A percentile compares a stretch with the other conserved stretches of the same genome.
These are phyloP conservation scores for Neurospora sp. DNA, from an alignment of 495 filamentous ascomycete genomes.

Conservation along the genomic window DNA sequence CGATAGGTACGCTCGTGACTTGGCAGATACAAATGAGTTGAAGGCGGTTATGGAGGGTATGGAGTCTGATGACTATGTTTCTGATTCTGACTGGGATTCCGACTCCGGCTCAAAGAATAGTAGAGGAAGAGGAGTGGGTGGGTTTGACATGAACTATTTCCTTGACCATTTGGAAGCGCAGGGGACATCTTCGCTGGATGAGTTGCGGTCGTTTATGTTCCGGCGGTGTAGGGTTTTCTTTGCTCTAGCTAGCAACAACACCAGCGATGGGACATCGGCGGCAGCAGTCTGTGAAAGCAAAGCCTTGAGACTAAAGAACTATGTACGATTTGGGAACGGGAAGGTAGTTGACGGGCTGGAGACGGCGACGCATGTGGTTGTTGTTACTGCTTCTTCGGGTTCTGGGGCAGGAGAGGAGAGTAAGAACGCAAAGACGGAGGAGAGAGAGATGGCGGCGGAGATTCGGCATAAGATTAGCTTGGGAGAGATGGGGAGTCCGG, in stretches of 20 bases:
- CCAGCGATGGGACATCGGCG: too few relatives aligned
- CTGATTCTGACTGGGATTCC: neutral
- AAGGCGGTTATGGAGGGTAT: constrained; percentile 42
- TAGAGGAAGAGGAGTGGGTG: neutral
- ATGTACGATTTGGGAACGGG: constrained; percentile 57
- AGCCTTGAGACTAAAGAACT: constrained; percentile 28
- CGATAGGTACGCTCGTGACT: constrained; percentile 75
- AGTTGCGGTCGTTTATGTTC: constrained; percentile 58
- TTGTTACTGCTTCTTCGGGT: constrained; percentile 17
- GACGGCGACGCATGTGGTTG: constrained; percentile 56
- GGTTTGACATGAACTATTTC: constrained; percentile 31
- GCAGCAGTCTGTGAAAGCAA: constrained; percentile 2
- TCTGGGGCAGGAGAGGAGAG: constrained; percentile 12
- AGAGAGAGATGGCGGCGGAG: constrained; percentile 28
- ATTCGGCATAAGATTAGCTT: constrained; percentile 34
- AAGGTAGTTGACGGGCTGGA: constrained; percentile 34
- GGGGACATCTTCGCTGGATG: constrained; percentile 34
- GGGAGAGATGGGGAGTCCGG: constrained; percentile 19
- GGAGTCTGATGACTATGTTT: constrained; percentile 8
- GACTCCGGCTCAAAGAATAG: neutral
- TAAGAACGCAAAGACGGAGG: neutral
- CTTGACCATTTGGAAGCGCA: constrained; percentile 46
- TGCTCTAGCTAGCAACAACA: constrained; percentile 6
- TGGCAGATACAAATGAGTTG: constrained; percentile 52
- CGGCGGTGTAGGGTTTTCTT: constrained; percentile 49